These are phyloP conservation scores for Trypanosoma congolense DNA, from an alignment of 208 protist species.

Conservation along the genomic window DNA sequence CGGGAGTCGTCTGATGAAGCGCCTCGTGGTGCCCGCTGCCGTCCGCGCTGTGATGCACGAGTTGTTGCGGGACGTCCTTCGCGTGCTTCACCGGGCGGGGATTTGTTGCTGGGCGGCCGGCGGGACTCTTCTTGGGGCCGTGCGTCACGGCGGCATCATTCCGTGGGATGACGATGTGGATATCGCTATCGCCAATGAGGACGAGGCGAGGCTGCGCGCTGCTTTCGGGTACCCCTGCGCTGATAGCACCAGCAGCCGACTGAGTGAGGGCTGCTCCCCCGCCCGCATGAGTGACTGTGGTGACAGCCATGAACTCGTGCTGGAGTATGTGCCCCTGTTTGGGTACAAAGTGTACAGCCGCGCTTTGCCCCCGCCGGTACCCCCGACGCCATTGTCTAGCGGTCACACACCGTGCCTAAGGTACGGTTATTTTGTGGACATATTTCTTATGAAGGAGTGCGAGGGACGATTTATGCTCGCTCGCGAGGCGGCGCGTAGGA, in stretches of 20 bases:
- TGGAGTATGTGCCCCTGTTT: constrained; percentile 34
- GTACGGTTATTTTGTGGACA: constrained; percentile 30
- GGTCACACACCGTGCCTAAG: constrained; percentile 4
- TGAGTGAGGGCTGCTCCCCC: background rate
- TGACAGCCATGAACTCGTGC: constrained; percentile 7
- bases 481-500: constrained; percentile 5
- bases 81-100: constrained; percentile 7
- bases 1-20: constrained; percentile 11
- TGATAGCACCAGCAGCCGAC: background rate
- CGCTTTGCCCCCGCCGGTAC: constrained; percentile 3
- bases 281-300: background rate
- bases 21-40: constrained; percentile 8
- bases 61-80: constrained; percentile 12
- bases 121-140: constrained; percentile 33
- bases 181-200: constrained; percentile 14
- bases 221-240: constrained; percentile 12
- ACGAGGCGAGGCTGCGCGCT: constrained; percentile 16
- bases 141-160: constrained; percentile 29
- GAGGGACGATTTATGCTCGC: constrained; percentile 5
- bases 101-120: constrained; percentile 18
- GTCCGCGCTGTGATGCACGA: constrained; percentile 10
- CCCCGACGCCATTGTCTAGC: background rate
- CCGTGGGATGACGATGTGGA: constrained; percentile 44
- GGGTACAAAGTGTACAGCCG: constrained; percentile 34
- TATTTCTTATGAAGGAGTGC: constrained; percentile 20